phyloP scores from a whole-genome alignment of 306 rosid species.

The Albizia julibrissin region DNA sequence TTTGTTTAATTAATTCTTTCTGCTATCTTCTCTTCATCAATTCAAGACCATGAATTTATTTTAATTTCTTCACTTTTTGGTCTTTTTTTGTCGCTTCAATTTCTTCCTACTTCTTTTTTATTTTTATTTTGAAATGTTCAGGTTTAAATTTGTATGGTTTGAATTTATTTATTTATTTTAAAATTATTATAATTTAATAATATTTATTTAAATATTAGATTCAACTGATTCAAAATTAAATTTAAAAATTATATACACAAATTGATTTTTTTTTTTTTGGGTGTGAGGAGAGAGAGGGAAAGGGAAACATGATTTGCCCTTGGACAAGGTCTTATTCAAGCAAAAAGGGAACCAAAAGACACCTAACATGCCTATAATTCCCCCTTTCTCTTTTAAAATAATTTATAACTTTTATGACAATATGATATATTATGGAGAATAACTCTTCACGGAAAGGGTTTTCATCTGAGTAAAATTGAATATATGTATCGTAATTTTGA shows the following conservation, averaged over 20 bases:
- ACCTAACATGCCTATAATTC: background rate
- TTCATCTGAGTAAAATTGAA: too few species aligned
- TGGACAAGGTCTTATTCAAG: background rate
- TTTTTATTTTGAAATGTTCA: background rate
- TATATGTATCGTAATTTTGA: too few species aligned
- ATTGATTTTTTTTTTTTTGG: too few species aligned
- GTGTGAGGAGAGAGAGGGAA: too few species aligned
- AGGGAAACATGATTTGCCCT: background rate
- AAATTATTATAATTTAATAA: background rate
- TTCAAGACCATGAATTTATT: background rate
- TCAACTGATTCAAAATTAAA: background rate
- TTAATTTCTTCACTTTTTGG: background rate
- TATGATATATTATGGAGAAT: background rate
- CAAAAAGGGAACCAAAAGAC: background rate
- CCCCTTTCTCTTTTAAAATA: background rate
- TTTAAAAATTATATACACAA: too few species aligned
- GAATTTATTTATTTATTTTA: background rate
- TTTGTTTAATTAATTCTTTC: slow-evolving; percentile 16
- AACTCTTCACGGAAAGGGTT: too few species aligned
- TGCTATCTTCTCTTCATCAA: background rate
- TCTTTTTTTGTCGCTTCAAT: background rate
- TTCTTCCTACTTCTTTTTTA: background rate
- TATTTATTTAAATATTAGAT: background rate
- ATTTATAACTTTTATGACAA: background rate
- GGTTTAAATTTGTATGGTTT: background rate